A percentile compares a stretch with the other conserved stretches of the same genome.
phyloP scores from a whole-genome alignment of 2,329 filamentous ascomycete species.

The Microdochium paspali region DNA sequence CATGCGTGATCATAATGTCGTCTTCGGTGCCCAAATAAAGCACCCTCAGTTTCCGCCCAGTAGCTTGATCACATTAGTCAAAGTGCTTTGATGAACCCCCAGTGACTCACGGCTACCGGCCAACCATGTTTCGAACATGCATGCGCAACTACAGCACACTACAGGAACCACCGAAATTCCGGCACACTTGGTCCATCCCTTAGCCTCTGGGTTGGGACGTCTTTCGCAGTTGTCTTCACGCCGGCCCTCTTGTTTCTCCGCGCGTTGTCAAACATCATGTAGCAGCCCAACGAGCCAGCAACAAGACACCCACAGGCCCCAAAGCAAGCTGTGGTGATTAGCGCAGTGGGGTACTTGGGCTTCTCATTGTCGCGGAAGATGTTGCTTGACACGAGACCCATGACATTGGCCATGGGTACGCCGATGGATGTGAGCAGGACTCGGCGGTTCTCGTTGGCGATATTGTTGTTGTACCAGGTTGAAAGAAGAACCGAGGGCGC shows the following conservation, averaged over 20 bases:
- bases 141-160: conserved; percentile 1
- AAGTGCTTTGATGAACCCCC: too few relatives aligned
- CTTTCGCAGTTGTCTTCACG: conserved; percentile 41
- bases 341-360: conserved; percentile 57
- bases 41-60: too few relatives aligned
- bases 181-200: conserved; percentile 41
- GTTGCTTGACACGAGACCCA: conserved; percentile 62
- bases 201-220: conserved; percentile 47
- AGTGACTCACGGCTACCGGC: too few relatives aligned
- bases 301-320: conserved; percentile 49
- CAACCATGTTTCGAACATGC: too few relatives aligned
- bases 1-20: too few relatives aligned
- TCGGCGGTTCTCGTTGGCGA: conserved; percentile 66
- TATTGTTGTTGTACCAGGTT: conserved; percentile 73
- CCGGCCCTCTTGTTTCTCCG: conserved; percentile 37
- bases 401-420: conserved; percentile 67
- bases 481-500: conserved; percentile 60
- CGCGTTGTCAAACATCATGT: conserved; percentile 57
- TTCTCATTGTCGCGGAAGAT: conserved; percentile 57
- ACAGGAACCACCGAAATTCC: conserved; percentile 51
- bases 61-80: too few relatives aligned
- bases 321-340: conserved; percentile 56
- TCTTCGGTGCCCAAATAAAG: too few relatives aligned
- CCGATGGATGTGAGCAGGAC: conserved; percentile 62
- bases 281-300: conserved; percentile 45